Evolutionary conservation across 2,329 filamentous ascomycete species (phyloP).

Genomic region (Podosphaera aphanis): DNA sequence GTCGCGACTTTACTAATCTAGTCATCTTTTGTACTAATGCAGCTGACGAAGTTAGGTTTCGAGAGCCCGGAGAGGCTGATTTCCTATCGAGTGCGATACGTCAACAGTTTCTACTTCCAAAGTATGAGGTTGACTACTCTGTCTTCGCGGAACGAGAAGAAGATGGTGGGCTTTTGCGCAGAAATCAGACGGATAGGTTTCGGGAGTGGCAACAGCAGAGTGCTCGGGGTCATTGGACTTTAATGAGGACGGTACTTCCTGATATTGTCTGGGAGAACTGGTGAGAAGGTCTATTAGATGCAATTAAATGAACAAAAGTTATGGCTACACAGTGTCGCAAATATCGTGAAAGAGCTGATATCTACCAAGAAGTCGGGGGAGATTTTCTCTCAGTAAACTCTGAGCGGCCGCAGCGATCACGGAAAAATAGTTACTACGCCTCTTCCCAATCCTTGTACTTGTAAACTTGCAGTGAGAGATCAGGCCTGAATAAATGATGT

Average conservation of each 20-base stretch:
- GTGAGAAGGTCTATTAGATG: conserved; percentile 24
- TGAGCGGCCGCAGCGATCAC: too few relatives aligned
- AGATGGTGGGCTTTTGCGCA: conserved; percentile 30
- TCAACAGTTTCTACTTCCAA: conserved; percentile 45
- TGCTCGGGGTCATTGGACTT: conserved; percentile 66
- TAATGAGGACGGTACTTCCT: conserved; percentile 74
- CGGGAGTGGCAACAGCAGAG: conserved; percentile 50
- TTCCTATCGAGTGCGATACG: conserved; percentile 49
- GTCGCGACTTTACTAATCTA: conserved; percentile 75
- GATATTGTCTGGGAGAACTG: conserved; percentile 65
- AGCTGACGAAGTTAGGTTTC: conserved; percentile 31
- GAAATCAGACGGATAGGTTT: conserved; percentile 41
- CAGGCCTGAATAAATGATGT: background rate
- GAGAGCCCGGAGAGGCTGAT: conserved; percentile 38
- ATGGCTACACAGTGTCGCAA: too few relatives aligned
- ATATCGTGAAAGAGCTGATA: too few relatives aligned
- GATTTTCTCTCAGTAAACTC: too few relatives aligned
- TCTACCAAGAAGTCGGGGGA: too few relatives aligned
- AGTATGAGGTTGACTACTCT: conserved; percentile 34
- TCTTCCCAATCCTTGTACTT: too few relatives aligned
- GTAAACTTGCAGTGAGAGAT: too few relatives aligned
- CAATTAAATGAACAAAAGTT: too few relatives aligned
- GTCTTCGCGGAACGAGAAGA: conserved; percentile 14
- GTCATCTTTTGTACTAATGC: conserved; percentile 56
- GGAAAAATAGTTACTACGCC: too few relatives aligned